Base-by-base conservation (phyloP, 768 basidiomycete genomes). In the Pulveroboletus frians region DNA sequence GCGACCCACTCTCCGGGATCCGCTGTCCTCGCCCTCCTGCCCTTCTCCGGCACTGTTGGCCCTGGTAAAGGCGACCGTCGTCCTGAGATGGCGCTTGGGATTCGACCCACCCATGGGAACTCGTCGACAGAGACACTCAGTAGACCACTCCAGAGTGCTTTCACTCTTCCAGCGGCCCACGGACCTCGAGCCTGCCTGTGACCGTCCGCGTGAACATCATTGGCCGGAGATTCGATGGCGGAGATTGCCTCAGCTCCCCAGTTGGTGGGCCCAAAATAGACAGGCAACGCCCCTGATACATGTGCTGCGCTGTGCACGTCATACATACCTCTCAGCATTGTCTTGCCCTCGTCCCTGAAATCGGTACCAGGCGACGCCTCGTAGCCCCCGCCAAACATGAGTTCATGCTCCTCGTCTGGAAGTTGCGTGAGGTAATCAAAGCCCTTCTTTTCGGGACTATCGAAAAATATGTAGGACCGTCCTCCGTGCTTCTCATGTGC, bases 341-440 rank as follows among this genome's bases (percentile, higher is more conserved):
- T 43, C 32, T 65, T 63, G 11, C 61, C 52, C 1, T 27, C 44
- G 0, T 29, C 3, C 21, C 9, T 21, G 26, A 26, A 36, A 43
- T 56, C 47, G 9, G 9, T 20, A 8, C 51, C 54, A 15, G 36
- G 50, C 10, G 20, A 61, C 52, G 29, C 66, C 37, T 71, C 68
- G 44, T 75, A 68, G 9, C 78, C 84, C 5, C 81, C 84, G n/a
- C 85, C 85, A 47, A 84, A 77, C 77, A 86, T 83, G 46, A 88
- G 70, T 54, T 76, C 75, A 40, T 68, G 66, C 45, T 69, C 74
- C 37, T 64, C 71, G 10, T 49, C 37, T 18, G 73, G 70, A 39
- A 80, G 76, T 63, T 87, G 85, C 6, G 84, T 84, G 50, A 88
- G 76, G 61, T 87, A 88, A 59, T 86, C 84, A 61, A 74, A 85